Evolutionary conservation across 305 asterid genomes (phyloP), one percentile per base, ranked within the genome.

Genomic region (Petunia hybrid): DNA sequence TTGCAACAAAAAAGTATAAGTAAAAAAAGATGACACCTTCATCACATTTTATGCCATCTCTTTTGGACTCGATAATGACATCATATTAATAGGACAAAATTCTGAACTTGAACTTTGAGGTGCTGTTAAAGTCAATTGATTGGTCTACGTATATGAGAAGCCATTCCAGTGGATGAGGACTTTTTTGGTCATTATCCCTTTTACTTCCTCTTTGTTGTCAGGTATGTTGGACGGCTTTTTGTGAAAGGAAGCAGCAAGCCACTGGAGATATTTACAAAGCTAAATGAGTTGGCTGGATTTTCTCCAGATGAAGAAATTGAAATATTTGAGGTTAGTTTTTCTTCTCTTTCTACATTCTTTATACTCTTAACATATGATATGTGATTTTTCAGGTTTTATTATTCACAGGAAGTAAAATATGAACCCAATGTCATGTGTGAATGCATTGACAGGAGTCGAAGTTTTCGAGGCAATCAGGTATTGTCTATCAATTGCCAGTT

Each of bases 341-440:
- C 40, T 79, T 53, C 41, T 60, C 69, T 38, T 79, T 61, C 22
- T 53, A 9, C 70, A 78, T 46, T 75, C 36, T 45, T 67, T 36
- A 2, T 64, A 8, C 64, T 45, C 38, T 56, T n/a, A 74, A 38
- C 42, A 36, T 66, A 65, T 13, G 57, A 57, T 82, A 48, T 65
- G 43, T 48, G 43, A 57, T 68, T 38, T 69, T 62, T 74, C 16
- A 36, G 73, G 56, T 67, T 75, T 55, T 55, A 38, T 65, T 80
- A 48, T 84, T 46, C 79, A 43, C 86, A 91, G 97, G 95, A 89
- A 85, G 89, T 91, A 43, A 84, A 85, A 81, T 85, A 80, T 85
- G 88, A 85, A 59, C 88, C 88, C 56, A 59, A 69, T 75, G 84
- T 85, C 80, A 85, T 85, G 88, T 83, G 86, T 80, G 88, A 85